Evolutionary conservation across 495 filamentous ascomycete genomes (phyloP).

Genomic region (Trypethelium eluteriae): DNA sequence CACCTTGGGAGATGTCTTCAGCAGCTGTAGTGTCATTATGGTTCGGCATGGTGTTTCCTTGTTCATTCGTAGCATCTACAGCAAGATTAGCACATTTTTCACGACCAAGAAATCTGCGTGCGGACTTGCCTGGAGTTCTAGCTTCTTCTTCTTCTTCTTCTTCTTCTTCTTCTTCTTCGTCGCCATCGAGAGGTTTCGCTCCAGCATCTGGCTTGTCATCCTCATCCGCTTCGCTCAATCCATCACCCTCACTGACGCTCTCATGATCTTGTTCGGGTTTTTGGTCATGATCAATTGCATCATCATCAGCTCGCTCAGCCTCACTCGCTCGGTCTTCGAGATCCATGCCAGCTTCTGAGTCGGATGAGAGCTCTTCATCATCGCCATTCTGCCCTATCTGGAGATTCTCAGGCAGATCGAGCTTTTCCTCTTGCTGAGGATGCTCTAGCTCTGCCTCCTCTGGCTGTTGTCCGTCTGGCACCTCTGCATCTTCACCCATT

Average conservation of each 20-base stretch:
- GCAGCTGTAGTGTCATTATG: conserved; percentile 25
- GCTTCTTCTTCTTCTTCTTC: conserved; percentile 33
- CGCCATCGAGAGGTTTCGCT: conserved; percentile 38
- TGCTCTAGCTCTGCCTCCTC: conserved; percentile 65
- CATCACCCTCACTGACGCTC: background rate
- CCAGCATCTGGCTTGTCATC: conserved; percentile 36
- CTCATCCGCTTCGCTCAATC: conserved; percentile 16
- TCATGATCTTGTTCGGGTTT: conserved; percentile 20
- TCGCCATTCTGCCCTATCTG: conserved; percentile 58
- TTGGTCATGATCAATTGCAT: conserved; percentile 40
- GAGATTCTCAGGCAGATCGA: conserved; percentile 64
- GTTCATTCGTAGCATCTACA: background rate
- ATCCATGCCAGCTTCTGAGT: conserved; percentile 23
- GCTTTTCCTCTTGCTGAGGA: conserved; percentile 59
- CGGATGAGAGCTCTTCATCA: conserved; percentile 51
- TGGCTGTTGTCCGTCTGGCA: conserved; percentile 48
- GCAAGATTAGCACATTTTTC: background rate
- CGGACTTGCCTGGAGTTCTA: conserved; percentile 18
- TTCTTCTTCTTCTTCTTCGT: conserved; percentile 35
- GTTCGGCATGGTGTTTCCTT: conserved; percentile 15
- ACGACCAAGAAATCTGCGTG: background rate
- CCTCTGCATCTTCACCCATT: conserved; percentile 54
- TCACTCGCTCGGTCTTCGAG: conserved; percentile 11
- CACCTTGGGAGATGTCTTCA: conserved; percentile 21
- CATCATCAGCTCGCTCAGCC: conserved; percentile 39